These are phyloP conservation scores for Omphalotus olearius DNA, from an alignment of 1,284 basidiomycete genomes.

Conservation along the genomic window DNA sequence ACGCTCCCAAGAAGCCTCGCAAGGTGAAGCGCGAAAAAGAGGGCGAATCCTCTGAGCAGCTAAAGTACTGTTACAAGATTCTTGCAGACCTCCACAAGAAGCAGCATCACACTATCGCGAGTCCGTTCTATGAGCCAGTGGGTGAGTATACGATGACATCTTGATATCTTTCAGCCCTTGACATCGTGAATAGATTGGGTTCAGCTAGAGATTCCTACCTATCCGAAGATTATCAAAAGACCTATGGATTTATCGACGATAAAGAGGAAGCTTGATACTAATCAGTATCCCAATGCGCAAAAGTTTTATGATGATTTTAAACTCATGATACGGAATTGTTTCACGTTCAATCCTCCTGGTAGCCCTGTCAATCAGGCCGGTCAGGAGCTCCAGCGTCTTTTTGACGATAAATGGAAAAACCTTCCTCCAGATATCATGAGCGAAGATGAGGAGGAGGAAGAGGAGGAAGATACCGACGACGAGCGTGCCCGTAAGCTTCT, in stretches of 20 bases:
- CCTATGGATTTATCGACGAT: conserved; percentile 96
- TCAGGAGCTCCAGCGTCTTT: conserved; percentile 76
- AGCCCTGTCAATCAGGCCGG: conserved; percentile 86
- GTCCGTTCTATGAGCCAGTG: conserved; percentile 92
- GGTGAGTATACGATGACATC: conserved; percentile 46
- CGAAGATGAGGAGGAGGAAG: conserved; percentile 42
- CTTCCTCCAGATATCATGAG: conserved; percentile 62
- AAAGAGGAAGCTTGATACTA: conserved; percentile 74
- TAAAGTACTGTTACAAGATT: conserved; percentile 79
- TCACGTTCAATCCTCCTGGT: conserved; percentile 86
- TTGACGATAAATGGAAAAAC: conserved; percentile 87
- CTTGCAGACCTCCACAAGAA: conserved; percentile 79
- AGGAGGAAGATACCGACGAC: conserved; percentile 43
- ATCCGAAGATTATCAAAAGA: conserved; percentile 85
- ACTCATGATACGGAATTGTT: conserved; percentile 92
- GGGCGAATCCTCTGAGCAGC: conserved; percentile 77
- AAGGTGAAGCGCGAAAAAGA: conserved; percentile 60
- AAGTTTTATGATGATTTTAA: conserved; percentile 91
- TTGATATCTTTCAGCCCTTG: conserved; percentile 3
- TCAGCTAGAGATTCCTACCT: conserved; percentile 80
- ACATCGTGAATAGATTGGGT: conserved; percentile 52
- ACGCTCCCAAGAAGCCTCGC: conserved; percentile 67
- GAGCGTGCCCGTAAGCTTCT: conserved; percentile 52
- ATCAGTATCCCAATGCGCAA: conserved; percentile 71
- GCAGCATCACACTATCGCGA: conserved; percentile 69